phyloP scores from a whole-genome alignment of 2,329 filamentous ascomycete species.

The Aspergillus pseudoviridinutans region DNA sequence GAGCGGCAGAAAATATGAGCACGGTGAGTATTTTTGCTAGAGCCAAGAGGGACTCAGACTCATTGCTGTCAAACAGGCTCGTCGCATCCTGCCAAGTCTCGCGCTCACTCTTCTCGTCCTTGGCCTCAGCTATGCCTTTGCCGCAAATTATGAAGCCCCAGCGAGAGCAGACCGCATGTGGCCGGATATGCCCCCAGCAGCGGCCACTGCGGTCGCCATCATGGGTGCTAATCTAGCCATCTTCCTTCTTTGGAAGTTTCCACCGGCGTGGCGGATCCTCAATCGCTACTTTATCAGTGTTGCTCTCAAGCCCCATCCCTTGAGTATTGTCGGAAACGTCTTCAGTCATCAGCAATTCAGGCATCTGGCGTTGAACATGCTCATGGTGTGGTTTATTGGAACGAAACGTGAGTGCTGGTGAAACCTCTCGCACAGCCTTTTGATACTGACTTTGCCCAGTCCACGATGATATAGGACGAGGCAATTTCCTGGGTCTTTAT shows the following conservation, averaged over 20 bases:
- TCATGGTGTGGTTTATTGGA: slow-evolving; percentile 53
- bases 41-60: not conserved
- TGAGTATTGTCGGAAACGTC: slow-evolving; percentile 50
- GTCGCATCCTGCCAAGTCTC: slow-evolving; percentile 46
- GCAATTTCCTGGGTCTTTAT: slow-evolving; percentile 53
- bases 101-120: slow-evolving; percentile 37
- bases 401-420: slow-evolving; percentile 37
- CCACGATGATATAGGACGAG: slow-evolving; percentile 54
- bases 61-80: slow-evolving; percentile 23
- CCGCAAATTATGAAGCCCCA: slow-evolving; percentile 49
- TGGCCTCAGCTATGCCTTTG: slow-evolving; percentile 42
- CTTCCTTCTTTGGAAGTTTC: slow-evolving; percentile 51
- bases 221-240: slow-evolving; percentile 48
- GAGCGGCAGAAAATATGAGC: slow-evolving; percentile 29
- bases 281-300: slow-evolving; percentile 55
- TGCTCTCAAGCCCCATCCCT: slow-evolving; percentile 50
- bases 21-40: slow-evolving; percentile 24
- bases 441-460: slow-evolving; percentile 27
- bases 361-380: slow-evolving; percentile 54
- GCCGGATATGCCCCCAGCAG: slow-evolving; percentile 48
- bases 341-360: slow-evolving; percentile 55
- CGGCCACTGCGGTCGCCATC: slow-evolving; percentile 49
- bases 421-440: not conserved
- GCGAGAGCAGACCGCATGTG: slow-evolving; percentile 46
- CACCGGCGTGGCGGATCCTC: slow-evolving; percentile 52